A percentile compares a stretch with the other conserved stretches of the same genome.
Evolutionary conservation across 2,329 filamentous ascomycete genomes (phyloP).

Genomic region (Hymenoscyphus salicellus): DNA sequence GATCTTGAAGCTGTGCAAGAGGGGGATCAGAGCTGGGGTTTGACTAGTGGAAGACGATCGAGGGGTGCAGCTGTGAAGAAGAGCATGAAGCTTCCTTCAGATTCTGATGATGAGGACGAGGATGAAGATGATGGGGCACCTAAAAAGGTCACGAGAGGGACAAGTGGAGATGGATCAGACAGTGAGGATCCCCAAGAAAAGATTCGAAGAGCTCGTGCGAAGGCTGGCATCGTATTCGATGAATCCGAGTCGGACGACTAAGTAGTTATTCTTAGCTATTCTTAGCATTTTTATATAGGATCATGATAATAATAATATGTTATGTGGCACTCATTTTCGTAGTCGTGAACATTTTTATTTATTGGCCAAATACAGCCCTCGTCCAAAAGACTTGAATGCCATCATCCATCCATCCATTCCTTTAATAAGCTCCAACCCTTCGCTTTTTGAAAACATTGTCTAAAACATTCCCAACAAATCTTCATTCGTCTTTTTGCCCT

Average conservation of each 20-base stretch:
- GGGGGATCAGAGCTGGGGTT: slow-evolving; percentile 76
- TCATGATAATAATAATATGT: not conserved
- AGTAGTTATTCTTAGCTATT: slow-evolving; percentile 11
- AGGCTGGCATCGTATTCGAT: slow-evolving; percentile 59
- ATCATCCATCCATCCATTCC: slow-evolving; percentile 1
- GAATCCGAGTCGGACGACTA: slow-evolving; percentile 54
- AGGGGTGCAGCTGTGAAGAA: slow-evolving; percentile 31
- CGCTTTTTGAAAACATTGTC: slow-evolving; percentile 16
- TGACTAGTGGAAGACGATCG: slow-evolving; percentile 36
- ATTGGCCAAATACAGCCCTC: not conserved
- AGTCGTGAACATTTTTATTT: slow-evolving; percentile 1
- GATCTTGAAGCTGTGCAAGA: slow-evolving; percentile 84
- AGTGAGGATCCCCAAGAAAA: slow-evolving; percentile 34
- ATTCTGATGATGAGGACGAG: slow-evolving; percentile 25
- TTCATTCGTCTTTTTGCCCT: slow-evolving; percentile 52
- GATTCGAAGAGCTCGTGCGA: slow-evolving; percentile 27
- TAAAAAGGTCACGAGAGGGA: slow-evolving; percentile 9
- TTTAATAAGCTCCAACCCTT: slow-evolving; percentile 6
- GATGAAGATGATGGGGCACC: slow-evolving; percentile 26
- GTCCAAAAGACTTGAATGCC: not conserved
- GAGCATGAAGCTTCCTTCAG: slow-evolving; percentile 41
- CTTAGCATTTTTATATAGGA: not conserved
- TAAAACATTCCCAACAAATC: slow-evolving; percentile 61
- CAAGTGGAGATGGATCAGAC: slow-evolving; percentile 10
- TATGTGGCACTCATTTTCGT: not conserved